Evolutionary conservation across 2,329 filamentous ascomycete genomes (phyloP).

Genomic region (Bisporella sp.): DNA sequence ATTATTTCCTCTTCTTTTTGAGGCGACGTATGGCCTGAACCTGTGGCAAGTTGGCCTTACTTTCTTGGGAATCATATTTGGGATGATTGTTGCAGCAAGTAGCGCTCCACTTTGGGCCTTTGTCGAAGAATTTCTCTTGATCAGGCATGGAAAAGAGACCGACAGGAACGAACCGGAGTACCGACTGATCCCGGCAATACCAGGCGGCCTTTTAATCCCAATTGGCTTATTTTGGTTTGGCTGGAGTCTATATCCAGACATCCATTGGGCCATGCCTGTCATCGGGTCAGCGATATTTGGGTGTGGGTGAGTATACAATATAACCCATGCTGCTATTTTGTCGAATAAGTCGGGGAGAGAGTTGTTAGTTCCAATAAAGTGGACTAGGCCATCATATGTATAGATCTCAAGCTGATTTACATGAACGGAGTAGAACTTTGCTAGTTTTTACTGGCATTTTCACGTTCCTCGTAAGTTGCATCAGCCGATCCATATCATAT

Average conservation of each 20-base stretch:
- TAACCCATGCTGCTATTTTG: conserved; percentile 30
- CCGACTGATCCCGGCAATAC: conserved; percentile 50
- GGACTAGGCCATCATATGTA: no score
- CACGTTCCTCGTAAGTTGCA: conserved; percentile 49
- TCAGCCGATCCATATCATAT: no score
- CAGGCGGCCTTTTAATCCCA: conserved; percentile 45
- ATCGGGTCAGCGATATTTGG: conserved; percentile 49
- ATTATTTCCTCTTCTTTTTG: conserved; percentile 33
- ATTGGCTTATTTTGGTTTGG: conserved; percentile 53
- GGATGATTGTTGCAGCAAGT: conserved; percentile 35
- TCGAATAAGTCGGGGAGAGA: no score
- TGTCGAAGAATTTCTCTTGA: background rate
- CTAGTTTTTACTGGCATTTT: conserved; percentile 80
- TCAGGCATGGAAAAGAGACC: background rate
- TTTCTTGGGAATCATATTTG: conserved; percentile 32
- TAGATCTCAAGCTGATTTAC: no score
- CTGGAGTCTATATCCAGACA: conserved; percentile 41
- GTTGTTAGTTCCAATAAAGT: no score
- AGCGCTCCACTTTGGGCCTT: conserved; percentile 28
- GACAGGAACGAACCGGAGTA: conserved; percentile 42
- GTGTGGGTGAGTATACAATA: conserved; percentile 53
- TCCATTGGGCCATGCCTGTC: conserved; percentile 44
- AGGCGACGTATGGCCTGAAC: conserved; percentile 29
- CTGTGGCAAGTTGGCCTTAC: conserved; percentile 29
- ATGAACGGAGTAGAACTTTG: conserved; percentile 43